phyloP scores from a whole-genome alignment of 208 protist species.

The Borovskyia barvae region DNA sequence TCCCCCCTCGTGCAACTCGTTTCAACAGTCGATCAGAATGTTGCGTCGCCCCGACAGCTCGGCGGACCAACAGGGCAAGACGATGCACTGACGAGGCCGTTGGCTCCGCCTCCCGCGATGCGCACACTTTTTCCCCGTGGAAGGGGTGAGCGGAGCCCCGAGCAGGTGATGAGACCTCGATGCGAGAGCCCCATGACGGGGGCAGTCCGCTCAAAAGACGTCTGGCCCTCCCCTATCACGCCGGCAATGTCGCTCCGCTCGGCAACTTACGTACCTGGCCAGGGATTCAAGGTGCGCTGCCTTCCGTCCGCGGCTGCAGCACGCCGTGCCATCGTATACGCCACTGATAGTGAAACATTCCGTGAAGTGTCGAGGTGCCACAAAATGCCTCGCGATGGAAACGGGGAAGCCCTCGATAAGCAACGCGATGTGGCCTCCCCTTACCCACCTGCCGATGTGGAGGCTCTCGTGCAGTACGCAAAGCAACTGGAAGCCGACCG shows the following conservation, averaged over 20 bases:
- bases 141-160: too few species aligned
- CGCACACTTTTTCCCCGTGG: slow-evolving; percentile 17
- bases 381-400: not conserved
- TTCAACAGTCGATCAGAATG: too few species aligned
- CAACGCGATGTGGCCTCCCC: not conserved
- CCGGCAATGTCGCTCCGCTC: not conserved
- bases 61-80: too few species aligned
- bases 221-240: not conserved
- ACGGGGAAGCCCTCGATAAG: too few species aligned
- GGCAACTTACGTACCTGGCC: not conserved
- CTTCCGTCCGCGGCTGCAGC: slow-evolving; percentile 16
- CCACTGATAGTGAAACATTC: not conserved
- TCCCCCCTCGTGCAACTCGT: too few species aligned
- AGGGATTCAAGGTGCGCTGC: slow-evolving; percentile 2
- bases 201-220: too few species aligned
- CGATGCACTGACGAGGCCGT: not conserved
- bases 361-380: not conserved
- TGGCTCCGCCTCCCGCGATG: slow-evolving; percentile 16
- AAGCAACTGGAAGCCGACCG: slow-evolving; percentile 19
- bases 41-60: too few species aligned
- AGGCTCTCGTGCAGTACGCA: slow-evolving; percentile 22
- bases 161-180: not conserved
- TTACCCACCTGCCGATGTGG: slow-evolving; percentile 21
- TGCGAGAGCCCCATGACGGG: not conserved
- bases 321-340: slow-evolving; percentile 18